Evolutionary conservation across 768 basidiomycete genomes (phyloP).

Genomic region (Lactifluus rugatus): DNA sequence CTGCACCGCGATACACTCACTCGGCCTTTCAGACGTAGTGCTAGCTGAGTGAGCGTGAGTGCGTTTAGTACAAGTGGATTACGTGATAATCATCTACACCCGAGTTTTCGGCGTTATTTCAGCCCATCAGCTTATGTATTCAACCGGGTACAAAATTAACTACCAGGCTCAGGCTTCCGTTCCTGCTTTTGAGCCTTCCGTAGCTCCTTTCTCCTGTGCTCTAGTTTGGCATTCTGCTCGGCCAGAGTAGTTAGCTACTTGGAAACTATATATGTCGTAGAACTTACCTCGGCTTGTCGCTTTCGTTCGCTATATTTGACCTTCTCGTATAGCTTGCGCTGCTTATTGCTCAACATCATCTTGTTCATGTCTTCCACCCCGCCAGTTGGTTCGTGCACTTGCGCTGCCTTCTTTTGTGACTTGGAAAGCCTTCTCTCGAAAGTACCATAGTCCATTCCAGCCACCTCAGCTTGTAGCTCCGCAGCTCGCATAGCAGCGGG

Average conservation of each 20-base stretch:
- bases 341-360: slow-evolving; percentile 96
- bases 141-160: too few relatives aligned
- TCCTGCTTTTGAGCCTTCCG: slow-evolving; percentile 33
- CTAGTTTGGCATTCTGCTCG: slow-evolving; percentile 48
- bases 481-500: slow-evolving; percentile 68
- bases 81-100: neutral
- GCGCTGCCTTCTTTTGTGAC: slow-evolving; percentile 37
- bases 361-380: slow-evolving; percentile 84
- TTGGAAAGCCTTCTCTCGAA: slow-evolving; percentile 73
- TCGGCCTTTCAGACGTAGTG: neutral
- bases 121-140: too few relatives aligned
- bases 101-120: too few relatives aligned
- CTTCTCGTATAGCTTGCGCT: slow-evolving; percentile 86
- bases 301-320: slow-evolving; percentile 82
- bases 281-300: slow-evolving; percentile 66
- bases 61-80: neutral
- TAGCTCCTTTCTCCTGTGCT: slow-evolving; percentile 47
- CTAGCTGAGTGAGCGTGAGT: neutral
- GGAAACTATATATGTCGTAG: neutral
- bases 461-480: slow-evolving; percentile 86
- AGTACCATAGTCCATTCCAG: slow-evolving; percentile 66
- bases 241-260: slow-evolving; percentile 14
- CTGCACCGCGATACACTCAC: neutral
- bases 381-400: slow-evolving; percentile 21
- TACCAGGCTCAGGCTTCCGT: neutral